phyloP scores from a whole-genome alignment of 2,329 filamentous ascomycete species.

The Colletotrichum musicola region DNA sequence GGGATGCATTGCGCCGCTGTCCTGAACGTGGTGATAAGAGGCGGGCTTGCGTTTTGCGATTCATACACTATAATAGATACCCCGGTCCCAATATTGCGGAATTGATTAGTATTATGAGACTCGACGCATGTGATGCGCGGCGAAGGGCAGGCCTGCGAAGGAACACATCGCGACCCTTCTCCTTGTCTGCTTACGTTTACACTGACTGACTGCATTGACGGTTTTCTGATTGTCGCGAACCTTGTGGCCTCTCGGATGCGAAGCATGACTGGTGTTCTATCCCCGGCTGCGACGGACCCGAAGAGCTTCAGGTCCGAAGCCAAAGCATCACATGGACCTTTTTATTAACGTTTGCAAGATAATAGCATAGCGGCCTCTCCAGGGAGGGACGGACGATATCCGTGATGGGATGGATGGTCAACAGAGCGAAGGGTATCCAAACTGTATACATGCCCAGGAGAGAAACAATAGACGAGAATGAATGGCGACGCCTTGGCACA shows the following conservation, averaged over 20 bases:
- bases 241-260: slow-evolving; percentile 1
- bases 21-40: slow-evolving; percentile 4
- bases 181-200: not conserved
- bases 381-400: too few species aligned
- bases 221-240: not conserved
- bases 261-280: slow-evolving; percentile 2
- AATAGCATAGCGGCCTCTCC: not conserved
- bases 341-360: not conserved
- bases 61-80: too few species aligned
- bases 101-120: too few species aligned
- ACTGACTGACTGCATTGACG: not conserved
- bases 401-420: too few species aligned
- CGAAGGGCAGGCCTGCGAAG: not conserved
- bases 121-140: slow-evolving; percentile 3
- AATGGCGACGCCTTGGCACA: too few species aligned
- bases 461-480: too few species aligned
- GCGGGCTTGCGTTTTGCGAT: not conserved
- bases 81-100: too few species aligned
- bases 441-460: too few species aligned
- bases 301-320: slow-evolving; percentile 1
- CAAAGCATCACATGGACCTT: too few species aligned
- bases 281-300: slow-evolving; percentile 13
- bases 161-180: not conserved
- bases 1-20: slow-evolving; percentile 28
- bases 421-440: too few species aligned